Evolutionary conservation across 257 asterid genomes (phyloP).

Genomic region (Petunia secreta): DNA sequence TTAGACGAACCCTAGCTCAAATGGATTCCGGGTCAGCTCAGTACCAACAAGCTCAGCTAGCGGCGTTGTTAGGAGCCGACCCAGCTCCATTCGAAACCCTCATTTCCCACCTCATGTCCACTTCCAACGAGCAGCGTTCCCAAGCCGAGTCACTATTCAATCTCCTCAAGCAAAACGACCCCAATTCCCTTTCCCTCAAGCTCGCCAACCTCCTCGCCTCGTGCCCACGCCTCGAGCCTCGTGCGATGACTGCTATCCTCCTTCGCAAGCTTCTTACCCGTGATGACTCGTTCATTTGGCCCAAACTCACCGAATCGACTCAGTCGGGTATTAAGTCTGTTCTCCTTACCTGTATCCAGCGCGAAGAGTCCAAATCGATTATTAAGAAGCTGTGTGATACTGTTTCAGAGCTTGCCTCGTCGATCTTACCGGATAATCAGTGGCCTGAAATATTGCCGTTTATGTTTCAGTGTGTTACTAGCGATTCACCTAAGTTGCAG

Average conservation of each 20-base stretch:
- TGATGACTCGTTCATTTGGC: constrained; percentile 84
- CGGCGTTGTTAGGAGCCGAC: constrained; percentile 79
- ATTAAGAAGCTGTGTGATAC: constrained; percentile 84
- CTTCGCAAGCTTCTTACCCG: constrained; percentile 86
- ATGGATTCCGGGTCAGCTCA: constrained; percentile 84
- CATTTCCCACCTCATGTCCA: constrained; percentile 79
- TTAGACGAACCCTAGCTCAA: not conserved
- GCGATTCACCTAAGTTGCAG: constrained; percentile 65
- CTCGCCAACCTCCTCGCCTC: constrained; percentile 68
- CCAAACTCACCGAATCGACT: constrained; percentile 56
- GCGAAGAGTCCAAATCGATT: constrained; percentile 64
- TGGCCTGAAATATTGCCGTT: constrained; percentile 94
- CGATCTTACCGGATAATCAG: constrained; percentile 74
- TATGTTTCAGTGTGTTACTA: constrained; percentile 89
- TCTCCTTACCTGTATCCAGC: constrained; percentile 62
- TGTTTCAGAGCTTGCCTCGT: constrained; percentile 86
- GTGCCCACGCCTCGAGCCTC: constrained; percentile 61
- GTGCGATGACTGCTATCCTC: constrained; percentile 84
- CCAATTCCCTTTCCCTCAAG: constrained; percentile 70
- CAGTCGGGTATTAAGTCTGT: constrained; percentile 62
- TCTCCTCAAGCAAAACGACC: constrained; percentile 80
- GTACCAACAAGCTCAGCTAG: constrained; percentile 74
- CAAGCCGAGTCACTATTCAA: constrained; percentile 90
- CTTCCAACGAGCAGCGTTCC: constrained; percentile 84
- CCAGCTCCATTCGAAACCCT: constrained; percentile 75